phyloP scores from a whole-genome alignment of 176 grass and related monocot species.

The Carex scoparia region DNA sequence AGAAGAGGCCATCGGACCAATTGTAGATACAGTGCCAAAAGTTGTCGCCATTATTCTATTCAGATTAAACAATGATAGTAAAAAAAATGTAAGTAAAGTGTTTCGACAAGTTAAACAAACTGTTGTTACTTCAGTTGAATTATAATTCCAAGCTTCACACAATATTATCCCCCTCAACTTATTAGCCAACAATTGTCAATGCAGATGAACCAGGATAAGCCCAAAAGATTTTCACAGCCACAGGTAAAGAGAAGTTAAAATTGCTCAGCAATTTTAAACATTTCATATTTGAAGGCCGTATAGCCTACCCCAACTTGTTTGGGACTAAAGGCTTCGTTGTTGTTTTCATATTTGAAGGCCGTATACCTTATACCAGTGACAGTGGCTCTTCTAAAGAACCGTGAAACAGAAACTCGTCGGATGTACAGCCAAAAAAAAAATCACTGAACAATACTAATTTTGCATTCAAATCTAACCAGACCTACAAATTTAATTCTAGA shows the following conservation, averaged over 20 bases:
- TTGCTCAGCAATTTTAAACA: not conserved
- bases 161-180: not conserved
- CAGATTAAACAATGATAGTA: not conserved
- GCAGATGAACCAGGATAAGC: not conserved
- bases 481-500: not conserved
- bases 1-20: conserved; percentile 66
- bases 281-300: not conserved
- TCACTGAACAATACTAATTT: not conserved
- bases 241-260: not conserved
- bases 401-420: not conserved
- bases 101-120: not conserved
- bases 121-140: not conserved
- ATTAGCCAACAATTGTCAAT: not conserved
- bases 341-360: not conserved
- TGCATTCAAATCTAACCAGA: not conserved
- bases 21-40: conserved; percentile 58
- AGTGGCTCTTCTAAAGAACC: not conserved
- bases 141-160: not conserved
- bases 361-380: not conserved
- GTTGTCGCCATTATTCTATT: conserved; percentile 60
- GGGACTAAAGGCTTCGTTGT: too few species aligned
- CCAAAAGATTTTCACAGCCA: not conserved
- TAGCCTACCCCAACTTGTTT: not conserved
- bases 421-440: not conserved
- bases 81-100: not conserved